These are phyloP conservation scores for Dovyalis caffra DNA, from an alignment of 345 rosid species.

Conservation along the genomic window DNA sequence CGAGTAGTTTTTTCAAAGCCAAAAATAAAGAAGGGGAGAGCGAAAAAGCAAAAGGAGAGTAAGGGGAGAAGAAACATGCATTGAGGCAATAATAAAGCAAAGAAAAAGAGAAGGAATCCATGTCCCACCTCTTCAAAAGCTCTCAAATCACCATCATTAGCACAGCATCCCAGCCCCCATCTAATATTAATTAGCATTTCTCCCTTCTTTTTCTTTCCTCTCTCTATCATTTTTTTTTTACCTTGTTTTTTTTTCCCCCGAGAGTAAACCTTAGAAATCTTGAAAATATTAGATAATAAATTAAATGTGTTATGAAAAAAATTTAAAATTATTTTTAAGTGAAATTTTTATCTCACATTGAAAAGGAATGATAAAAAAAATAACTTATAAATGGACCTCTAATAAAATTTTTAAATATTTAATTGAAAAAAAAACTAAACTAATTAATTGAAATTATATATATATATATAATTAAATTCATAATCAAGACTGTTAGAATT, in stretches of 20 bases:
- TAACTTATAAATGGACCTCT: no score
- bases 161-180: neutral
- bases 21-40: neutral
- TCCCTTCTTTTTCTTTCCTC: neutral
- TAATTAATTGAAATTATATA: no score
- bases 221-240: neutral
- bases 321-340: no score
- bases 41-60: slow-evolving; percentile 16
- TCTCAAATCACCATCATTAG: slow-evolving; percentile 26
- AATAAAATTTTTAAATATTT: no score
- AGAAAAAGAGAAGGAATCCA: neutral
- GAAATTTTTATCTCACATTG: no score
- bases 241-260: neutral
- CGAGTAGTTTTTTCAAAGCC: slow-evolving; percentile 8
- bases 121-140: slow-evolving; percentile 12
- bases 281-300: no score
- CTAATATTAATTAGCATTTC: neutral
- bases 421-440: no score
- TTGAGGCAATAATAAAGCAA: slow-evolving; percentile 12
- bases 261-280: no score
- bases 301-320: no score
- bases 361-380: no score
- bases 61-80: neutral
- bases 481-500: no score
- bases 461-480: no score